phyloP scores from a whole-genome alignment of 306 rosid species.

The Cicer arietinum region DNA sequence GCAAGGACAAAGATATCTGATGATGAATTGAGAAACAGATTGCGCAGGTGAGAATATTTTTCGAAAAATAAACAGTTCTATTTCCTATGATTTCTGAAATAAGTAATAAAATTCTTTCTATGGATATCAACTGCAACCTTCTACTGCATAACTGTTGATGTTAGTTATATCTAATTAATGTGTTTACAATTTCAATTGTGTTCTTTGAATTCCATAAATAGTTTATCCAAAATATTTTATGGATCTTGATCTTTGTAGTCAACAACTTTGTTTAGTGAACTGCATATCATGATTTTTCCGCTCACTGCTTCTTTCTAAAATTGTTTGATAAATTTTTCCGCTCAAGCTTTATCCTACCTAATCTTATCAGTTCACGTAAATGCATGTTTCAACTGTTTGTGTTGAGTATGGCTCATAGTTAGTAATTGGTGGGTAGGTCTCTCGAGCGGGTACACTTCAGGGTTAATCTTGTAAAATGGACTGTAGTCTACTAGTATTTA shows the following conservation, averaged over 20 bases:
- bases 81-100: not conserved
- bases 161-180: not conserved
- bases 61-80: not conserved
- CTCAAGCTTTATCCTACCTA: not conserved
- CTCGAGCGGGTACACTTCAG: too few species aligned
- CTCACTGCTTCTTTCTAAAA: conserved; percentile 28
- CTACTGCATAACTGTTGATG: conserved; percentile 10
- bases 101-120: not conserved
- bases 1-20: conserved; percentile 88
- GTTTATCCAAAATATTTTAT: conserved; percentile 22
- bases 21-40: conserved; percentile 79
- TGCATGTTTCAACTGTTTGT: conserved; percentile 20
- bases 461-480: too few species aligned
- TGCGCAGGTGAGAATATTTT: conserved; percentile 64
- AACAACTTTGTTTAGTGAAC: conserved; percentile 1
- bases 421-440: too few species aligned
- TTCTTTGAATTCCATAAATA: not conserved
- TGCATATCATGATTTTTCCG: conserved; percentile 11
- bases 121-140: not conserved
- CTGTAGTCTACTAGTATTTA: too few species aligned
- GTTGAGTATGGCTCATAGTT: too few species aligned
- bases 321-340: not conserved
- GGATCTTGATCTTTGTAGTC: conserved; percentile 10
- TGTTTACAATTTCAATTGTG: conserved; percentile 3
- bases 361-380: not conserved